Evolutionary conservation across 495 filamentous ascomycete species (phyloP).

Genomic region (Tetracladium marchalianum): DNA sequence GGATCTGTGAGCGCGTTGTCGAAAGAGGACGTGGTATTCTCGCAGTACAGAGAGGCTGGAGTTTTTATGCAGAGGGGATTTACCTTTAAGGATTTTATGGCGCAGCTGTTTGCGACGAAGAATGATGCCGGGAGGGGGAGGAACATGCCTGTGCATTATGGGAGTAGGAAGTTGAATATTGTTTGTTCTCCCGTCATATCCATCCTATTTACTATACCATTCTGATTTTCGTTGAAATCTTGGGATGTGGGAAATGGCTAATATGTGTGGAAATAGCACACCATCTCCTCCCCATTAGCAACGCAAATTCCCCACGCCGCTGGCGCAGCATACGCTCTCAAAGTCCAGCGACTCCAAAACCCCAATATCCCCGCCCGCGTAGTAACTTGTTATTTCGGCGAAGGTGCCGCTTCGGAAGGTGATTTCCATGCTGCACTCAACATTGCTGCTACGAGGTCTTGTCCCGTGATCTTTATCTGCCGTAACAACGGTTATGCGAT

Average conservation of each 20-base stretch:
- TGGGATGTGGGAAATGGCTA: conserved; percentile 5
- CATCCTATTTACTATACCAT: background rate
- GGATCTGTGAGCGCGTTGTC: conserved; percentile 74
- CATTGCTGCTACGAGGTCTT: conserved; percentile 86
- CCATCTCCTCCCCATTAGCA: conserved; percentile 85
- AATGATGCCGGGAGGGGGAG: conserved; percentile 75
- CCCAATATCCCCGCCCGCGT: conserved; percentile 57
- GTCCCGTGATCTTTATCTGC: conserved; percentile 89
- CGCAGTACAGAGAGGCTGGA: conserved; percentile 90
- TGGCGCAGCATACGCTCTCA: conserved; percentile 89
- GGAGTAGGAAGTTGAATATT: conserved; percentile 70
- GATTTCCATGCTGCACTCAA: conserved; percentile 98
- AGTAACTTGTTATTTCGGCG: conserved; percentile 87
- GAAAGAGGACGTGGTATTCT: conserved; percentile 83
- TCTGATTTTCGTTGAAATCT: conserved; percentile 7
- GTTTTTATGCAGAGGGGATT: conserved; percentile 87
- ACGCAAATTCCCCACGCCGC: conserved; percentile 94
- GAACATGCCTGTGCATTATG: conserved; percentile 98
- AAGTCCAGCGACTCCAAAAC: conserved; percentile 69
- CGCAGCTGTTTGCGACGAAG: conserved; percentile 82
- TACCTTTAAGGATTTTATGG: conserved; percentile 83
- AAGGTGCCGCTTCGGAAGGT: conserved; percentile 94
- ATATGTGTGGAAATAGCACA: conserved; percentile 46
- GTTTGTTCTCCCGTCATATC: conserved; percentile 33
- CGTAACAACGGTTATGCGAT: conserved; percentile 98